Evolutionary conservation across 768 basidiomycete species (phyloP).

Genomic region (Leucosporidium creatinivorum): DNA sequence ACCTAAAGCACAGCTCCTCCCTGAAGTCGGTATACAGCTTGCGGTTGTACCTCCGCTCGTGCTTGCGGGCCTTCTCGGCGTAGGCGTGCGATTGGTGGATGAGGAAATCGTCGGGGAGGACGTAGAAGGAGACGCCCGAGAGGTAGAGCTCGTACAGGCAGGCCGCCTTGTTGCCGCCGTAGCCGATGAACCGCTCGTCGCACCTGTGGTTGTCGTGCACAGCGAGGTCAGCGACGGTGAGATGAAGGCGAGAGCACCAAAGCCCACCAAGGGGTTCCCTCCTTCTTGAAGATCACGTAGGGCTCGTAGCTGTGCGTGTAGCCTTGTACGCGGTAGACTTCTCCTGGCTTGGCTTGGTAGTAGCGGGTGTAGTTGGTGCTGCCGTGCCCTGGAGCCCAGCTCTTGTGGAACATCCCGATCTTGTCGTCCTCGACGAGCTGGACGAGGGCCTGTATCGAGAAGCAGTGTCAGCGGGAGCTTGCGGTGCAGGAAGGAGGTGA

Average conservation of each 20-base stretch:
- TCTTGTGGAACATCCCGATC: slow-evolving; percentile 68
- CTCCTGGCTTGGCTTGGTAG: slow-evolving; percentile 55
- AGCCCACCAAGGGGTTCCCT: slow-evolving; percentile 62
- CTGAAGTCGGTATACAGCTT: slow-evolving; percentile 70
- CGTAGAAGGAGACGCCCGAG: slow-evolving; percentile 73
- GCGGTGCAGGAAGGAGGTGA: slow-evolving; percentile 2
- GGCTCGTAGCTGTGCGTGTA: slow-evolving; percentile 85
- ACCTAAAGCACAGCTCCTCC: slow-evolving; percentile 67
- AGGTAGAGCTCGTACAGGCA: slow-evolving; percentile 87
- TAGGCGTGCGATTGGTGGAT: slow-evolving; percentile 80
- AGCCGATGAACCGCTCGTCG: slow-evolving; percentile 82
- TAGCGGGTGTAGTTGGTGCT: slow-evolving; percentile 69
- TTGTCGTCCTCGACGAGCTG: slow-evolving; percentile 53
- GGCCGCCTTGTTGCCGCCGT: slow-evolving; percentile 87
- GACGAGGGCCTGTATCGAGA: slow-evolving; percentile 46
- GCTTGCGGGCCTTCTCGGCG: slow-evolving; percentile 63
- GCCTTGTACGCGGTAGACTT: slow-evolving; percentile 59
- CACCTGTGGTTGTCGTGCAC: slow-evolving; percentile 51
- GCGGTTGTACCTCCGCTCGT: slow-evolving; percentile 69
- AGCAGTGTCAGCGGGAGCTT: slow-evolving; percentile 39
- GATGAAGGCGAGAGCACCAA: background rate
- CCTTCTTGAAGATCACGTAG: slow-evolving; percentile 72
- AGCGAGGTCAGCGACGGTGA: background rate
- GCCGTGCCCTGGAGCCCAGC: slow-evolving; percentile 71
- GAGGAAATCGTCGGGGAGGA: slow-evolving; percentile 78